Evolutionary conservation across 495 filamentous ascomycete genomes (phyloP), one percentile per base, ranked within the genome.

Genomic region (Tuber umbilicatum): DNA sequence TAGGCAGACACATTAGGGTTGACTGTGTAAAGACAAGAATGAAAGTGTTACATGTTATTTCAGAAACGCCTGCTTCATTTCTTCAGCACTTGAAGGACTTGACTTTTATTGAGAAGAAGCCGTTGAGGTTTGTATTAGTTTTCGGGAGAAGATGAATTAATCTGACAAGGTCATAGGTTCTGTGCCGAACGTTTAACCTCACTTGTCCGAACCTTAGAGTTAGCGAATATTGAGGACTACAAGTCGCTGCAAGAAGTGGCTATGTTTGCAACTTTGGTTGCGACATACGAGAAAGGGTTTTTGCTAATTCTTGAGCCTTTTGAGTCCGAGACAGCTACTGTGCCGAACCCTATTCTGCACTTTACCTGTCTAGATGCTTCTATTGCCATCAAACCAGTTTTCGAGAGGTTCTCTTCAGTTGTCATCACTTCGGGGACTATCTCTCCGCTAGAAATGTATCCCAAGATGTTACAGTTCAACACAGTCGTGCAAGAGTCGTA

Each of bases 381-480:
- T 6, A 99, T 99, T 75, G 96, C 96, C 69, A 98, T 99, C 83
- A 97, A 94, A 80, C 96, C 96, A 1, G 94, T 99, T 14, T 96
- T 98, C 81, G 95, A 99, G 73, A 91, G 96, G 45, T 99, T 99
- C 83, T 91, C 90, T 81, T 97, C 96, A 10, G 96, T 99, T 73
- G 94, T 99, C 83, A 97, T 99, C 83, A 99, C 96, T 7, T 98
- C 96, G 0, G 96, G 96, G 31, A 99, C 96, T 5, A 91, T 99
- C 71, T 97, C 95, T 0, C 96, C 96, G 0, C 83, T 99, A 6
- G 96, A 99, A 83, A 98, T 99, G 94, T 99, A 98, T 82, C 96
- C 96, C 0, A 97, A 97, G 80, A 97, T 99, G 95, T 89, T 99
- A 16, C 91, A 91, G 67, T 99, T 99, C 84, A 87, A 85, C 4